Evolutionary conservation across 306 rosid species (phyloP).

Genomic region (Glycine soja): DNA sequence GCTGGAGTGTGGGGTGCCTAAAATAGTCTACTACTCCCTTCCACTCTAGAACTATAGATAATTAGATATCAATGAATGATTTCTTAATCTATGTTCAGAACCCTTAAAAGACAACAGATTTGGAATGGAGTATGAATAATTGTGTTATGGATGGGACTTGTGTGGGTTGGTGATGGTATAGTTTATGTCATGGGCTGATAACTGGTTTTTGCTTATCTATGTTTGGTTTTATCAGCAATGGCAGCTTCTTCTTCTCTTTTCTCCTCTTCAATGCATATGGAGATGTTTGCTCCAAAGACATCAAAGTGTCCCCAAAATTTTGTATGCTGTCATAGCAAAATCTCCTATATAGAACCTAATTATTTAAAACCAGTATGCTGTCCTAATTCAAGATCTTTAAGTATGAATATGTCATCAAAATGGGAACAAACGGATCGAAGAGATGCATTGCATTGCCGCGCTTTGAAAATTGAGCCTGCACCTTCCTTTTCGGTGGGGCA

Average conservation of each 20-base stretch:
- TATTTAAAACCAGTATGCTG: constrained; percentile 36
- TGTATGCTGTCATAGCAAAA: constrained; percentile 40
- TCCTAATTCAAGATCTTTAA: constrained; percentile 47
- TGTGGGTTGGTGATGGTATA: too few species aligned
- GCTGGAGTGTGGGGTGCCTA: background rate
- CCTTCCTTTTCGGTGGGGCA: constrained; percentile 59
- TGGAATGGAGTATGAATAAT: background rate
- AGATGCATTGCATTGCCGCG: constrained; percentile 51
- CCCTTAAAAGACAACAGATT: background rate
- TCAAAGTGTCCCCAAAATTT: constrained; percentile 44
- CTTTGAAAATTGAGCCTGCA: constrained; percentile 49
- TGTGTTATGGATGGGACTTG: constrained; percentile 8
- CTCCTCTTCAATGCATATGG: constrained; percentile 57
- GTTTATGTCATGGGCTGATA: background rate
- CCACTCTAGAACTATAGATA: background rate
- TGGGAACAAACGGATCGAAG: constrained; percentile 37
- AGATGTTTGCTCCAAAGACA: constrained; percentile 45
- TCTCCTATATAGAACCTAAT: constrained; percentile 41
- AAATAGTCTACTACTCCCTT: constrained; percentile 2
- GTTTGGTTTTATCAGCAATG: constrained; percentile 57
- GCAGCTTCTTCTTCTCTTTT: constrained; percentile 67
- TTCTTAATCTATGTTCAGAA: background rate
- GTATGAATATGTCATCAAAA: constrained; percentile 41
- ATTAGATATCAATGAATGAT: background rate
- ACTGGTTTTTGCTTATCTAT: constrained; percentile 24